These are phyloP conservation scores for Agroathelia rolfsii DNA, from an alignment of 1,284 basidiomycete species.

Conservation along the genomic window DNA sequence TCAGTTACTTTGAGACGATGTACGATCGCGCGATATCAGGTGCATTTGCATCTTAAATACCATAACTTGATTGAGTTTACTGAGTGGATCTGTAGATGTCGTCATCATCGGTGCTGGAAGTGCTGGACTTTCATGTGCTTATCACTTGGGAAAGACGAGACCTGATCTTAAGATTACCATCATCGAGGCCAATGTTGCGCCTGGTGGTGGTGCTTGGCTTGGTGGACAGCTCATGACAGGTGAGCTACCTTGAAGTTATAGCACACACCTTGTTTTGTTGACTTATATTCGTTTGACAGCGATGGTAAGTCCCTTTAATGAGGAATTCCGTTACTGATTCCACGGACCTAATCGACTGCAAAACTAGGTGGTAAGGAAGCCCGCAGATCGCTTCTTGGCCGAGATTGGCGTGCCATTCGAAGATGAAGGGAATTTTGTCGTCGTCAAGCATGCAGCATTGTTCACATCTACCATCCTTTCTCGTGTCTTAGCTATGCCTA, in stretches of 20 bases:
- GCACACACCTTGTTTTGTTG: neutral
- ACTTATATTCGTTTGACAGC: neutral
- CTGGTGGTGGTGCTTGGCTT: slow-evolving; percentile 75
- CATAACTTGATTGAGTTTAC: too few relatives aligned
- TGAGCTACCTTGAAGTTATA: slow-evolving; percentile 9
- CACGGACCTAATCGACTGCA: too few relatives aligned
- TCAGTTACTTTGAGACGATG: slow-evolving; percentile 62
- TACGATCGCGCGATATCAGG: slow-evolving; percentile 65
- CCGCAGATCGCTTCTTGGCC: slow-evolving; percentile 64
- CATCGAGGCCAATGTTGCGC: slow-evolving; percentile 74
- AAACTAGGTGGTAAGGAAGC: slow-evolving; percentile 77
- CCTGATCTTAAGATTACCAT: slow-evolving; percentile 78
- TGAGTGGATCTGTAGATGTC: too few relatives aligned
- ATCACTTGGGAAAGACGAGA: slow-evolving; percentile 56
- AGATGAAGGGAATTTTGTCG: slow-evolving; percentile 73
- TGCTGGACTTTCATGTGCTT: slow-evolving; percentile 73
- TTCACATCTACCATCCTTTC: slow-evolving; percentile 77
- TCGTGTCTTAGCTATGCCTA: slow-evolving; percentile 64
- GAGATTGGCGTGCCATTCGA: slow-evolving; percentile 74
- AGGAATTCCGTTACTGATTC: too few relatives aligned
- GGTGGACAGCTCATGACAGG: slow-evolving; percentile 82
- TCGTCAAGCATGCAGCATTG: slow-evolving; percentile 74
- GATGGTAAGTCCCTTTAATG: too few relatives aligned
- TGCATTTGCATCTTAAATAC: too few relatives aligned
- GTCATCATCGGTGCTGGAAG: slow-evolving; percentile 77